These are phyloP conservation scores for Sparassis latifolia DNA, from an alignment of 1,284 basidiomycete genomes.

Conservation along the genomic window DNA sequence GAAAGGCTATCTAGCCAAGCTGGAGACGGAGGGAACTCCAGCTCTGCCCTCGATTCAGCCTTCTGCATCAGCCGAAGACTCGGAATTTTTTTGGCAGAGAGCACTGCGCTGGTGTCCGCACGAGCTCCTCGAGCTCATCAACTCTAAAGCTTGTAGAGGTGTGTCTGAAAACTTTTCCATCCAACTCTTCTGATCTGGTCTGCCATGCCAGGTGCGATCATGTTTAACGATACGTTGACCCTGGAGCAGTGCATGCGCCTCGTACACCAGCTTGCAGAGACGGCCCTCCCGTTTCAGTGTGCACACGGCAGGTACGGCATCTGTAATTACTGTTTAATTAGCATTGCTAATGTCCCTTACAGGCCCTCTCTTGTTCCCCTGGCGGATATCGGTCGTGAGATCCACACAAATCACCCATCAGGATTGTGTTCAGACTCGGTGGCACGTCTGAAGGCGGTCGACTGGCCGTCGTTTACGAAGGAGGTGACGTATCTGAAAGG, in stretches of 20 bases:
- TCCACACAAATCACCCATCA: too few species aligned
- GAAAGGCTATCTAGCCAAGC: conserved; percentile 53
- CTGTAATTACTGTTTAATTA: conserved; percentile 23
- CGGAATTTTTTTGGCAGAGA: conserved; percentile 53
- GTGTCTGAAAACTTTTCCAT: conserved; percentile 13
- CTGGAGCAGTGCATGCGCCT: conserved; percentile 66
- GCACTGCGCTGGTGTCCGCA: conserved; percentile 75
- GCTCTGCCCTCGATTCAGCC: conserved; percentile 29
- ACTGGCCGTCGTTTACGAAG: conserved; percentile 23
- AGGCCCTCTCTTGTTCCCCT: conserved; percentile 27
- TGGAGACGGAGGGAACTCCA: conserved; percentile 28
- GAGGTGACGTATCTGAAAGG: not conserved
- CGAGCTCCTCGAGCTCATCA: conserved; percentile 74
- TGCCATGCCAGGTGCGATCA: conserved; percentile 70
- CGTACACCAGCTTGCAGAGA: conserved; percentile 58
- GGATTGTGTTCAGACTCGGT: too few species aligned
- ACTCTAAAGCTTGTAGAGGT: conserved; percentile 93
- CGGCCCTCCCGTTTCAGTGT: conserved; percentile 86
- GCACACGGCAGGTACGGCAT: conserved; percentile 75
- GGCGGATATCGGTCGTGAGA: conserved; percentile 10
- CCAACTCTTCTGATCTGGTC: not conserved
- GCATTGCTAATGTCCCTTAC: not conserved
- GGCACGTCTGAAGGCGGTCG: too few species aligned
- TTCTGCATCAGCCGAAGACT: conserved; percentile 1
- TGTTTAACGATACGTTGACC: conserved; percentile 87